Conservation (phyloP, 176 grass and related monocot species). For the Ensete ventricosum region DNA sequence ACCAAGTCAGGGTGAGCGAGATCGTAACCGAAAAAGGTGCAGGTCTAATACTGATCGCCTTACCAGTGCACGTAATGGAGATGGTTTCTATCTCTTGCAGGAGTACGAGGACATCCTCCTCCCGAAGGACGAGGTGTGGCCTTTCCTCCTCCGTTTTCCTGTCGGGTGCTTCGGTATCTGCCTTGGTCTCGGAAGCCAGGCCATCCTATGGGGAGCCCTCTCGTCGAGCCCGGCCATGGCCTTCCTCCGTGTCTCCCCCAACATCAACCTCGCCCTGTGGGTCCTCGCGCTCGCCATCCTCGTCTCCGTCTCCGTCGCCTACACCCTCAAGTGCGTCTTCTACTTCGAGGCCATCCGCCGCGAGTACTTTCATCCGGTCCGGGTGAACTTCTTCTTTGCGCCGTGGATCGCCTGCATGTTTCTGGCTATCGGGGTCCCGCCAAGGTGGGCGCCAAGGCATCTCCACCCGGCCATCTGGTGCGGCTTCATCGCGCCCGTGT, state of each 20-base stretch:
- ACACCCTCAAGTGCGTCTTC: slow-evolving; percentile 87
- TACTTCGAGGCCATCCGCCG: slow-evolving; percentile 97
- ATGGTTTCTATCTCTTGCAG: slow-evolving; percentile 18
- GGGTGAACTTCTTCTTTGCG: slow-evolving; percentile 97
- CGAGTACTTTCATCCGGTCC: slow-evolving; percentile 95
- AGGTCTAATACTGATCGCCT: no score
- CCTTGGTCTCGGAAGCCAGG: slow-evolving; percentile 77
- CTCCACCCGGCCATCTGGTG: slow-evolving; percentile 74
- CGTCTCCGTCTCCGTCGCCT: slow-evolving; percentile 49
- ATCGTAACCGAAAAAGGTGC: neutral
- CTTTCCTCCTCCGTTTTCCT: slow-evolving; percentile 90
- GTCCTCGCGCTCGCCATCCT: slow-evolving; percentile 50
- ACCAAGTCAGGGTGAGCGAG: slow-evolving; percentile 74
- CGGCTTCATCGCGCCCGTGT: slow-evolving; percentile 51
- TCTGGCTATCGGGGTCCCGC: slow-evolving; percentile 66
- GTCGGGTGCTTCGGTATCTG: slow-evolving; percentile 91
- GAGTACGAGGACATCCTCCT: slow-evolving; percentile 81
- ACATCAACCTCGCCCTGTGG: slow-evolving; percentile 73
- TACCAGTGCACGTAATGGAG: neutral
- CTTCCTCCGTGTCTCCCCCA: slow-evolving; percentile 63
- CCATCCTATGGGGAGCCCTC: slow-evolving; percentile 90
- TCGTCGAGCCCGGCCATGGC: slow-evolving; percentile 49
- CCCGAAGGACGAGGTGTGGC: slow-evolving; percentile 92
- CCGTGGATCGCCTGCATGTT: slow-evolving; percentile 96
- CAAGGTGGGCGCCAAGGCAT: slow-evolving; percentile 25